Conservation (phyloP, 176 grass and related monocot species). For the Cenchrus purpureus region DNA sequence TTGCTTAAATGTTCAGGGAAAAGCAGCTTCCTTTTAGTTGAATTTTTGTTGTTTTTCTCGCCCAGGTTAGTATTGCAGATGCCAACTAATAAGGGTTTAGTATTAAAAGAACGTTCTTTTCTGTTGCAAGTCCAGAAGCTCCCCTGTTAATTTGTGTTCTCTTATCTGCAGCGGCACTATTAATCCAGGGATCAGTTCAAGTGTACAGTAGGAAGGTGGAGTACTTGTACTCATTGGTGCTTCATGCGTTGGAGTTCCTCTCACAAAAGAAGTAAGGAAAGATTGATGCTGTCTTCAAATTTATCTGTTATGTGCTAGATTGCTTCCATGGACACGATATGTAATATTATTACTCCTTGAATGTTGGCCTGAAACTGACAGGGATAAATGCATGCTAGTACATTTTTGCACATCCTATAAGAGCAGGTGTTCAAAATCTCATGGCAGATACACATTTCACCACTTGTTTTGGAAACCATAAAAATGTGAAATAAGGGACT, state of each 20-base stretch:
- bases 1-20: neutral
- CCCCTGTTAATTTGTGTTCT: slow-evolving; percentile 18
- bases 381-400: neutral
- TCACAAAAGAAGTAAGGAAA: slow-evolving; percentile 88
- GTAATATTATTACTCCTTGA: slow-evolving; percentile 5
- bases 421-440: neutral
- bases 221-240: slow-evolving; percentile 89
- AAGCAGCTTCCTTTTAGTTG: neutral
- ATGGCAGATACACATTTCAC: neutral
- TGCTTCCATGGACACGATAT: neutral
- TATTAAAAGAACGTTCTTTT: slow-evolving; percentile 1
- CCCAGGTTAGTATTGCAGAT: neutral
- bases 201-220: slow-evolving; percentile 96
- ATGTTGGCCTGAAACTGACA: slow-evolving; percentile 32
- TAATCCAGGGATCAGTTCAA: slow-evolving; percentile 93
- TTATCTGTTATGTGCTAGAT: slow-evolving; percentile 12
- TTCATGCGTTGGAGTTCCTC: slow-evolving; percentile 78
- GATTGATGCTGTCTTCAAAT: neutral
- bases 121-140: neutral
- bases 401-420: slow-evolving; percentile 3
- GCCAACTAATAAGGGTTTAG: neutral
- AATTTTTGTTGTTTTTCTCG: neutral
- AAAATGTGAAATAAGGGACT: neutral
- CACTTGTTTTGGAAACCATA: neutral
- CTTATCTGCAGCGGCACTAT: slow-evolving; percentile 70